phyloP scores from a whole-genome alignment of 2,329 filamentous ascomycete genomes.

The Drechslerella coelobrocha region DNA sequence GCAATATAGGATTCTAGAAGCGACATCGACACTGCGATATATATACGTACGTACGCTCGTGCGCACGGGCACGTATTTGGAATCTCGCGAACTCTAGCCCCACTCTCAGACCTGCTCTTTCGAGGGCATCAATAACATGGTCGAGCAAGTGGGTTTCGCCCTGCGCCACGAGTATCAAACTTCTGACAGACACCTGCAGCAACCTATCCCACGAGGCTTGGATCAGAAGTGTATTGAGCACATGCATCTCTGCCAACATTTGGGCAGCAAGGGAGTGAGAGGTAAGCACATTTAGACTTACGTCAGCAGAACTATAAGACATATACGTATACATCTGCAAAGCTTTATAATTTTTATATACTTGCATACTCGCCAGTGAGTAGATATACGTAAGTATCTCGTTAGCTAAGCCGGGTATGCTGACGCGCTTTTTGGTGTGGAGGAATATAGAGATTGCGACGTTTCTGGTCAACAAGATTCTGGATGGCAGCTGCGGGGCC shows the following conservation, averaged over 20 bases:
- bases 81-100: no score
- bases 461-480: constrained; percentile 37
- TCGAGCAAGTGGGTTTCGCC: constrained; percentile 30
- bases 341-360: background rate
- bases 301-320: no score
- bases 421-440: background rate
- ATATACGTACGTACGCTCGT: no score
- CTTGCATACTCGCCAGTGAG: background rate
- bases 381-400: background rate
- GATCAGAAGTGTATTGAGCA: constrained; percentile 33
- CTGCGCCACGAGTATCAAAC: constrained; percentile 4
- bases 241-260: constrained; percentile 20
- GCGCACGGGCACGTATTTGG: no score
- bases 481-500: constrained; percentile 14
- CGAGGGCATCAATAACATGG: constrained; percentile 24
- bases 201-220: constrained; percentile 18
- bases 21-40: no score
- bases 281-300: constrained; percentile 27
- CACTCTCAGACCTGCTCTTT: no score
- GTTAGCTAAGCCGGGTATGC: no score
- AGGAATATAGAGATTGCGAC: constrained; percentile 21
- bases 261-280: constrained; percentile 28
- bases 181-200: background rate
- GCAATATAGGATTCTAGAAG: no score
- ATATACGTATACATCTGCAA: no score